A percentile compares a stretch with the other conserved stretches of the same genome.
phyloP scores from a whole-genome alignment of 192 early-diverging fungal species.

The Coemansia sp. region DNA sequence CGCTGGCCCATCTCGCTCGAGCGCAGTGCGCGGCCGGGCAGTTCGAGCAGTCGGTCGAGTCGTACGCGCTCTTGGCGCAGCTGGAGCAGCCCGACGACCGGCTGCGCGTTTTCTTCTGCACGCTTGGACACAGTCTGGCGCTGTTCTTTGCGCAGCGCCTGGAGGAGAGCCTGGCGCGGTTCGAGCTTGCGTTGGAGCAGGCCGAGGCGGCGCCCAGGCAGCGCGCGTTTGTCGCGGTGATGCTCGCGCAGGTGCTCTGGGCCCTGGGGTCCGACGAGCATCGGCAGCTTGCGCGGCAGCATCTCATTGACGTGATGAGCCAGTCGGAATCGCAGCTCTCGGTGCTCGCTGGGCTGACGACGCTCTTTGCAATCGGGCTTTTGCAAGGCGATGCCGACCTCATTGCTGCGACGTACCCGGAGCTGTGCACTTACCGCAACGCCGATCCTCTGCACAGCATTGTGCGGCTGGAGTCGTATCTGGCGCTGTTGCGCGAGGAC shows the following conservation, averaged over 20 bases:
- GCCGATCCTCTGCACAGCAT: conserved; percentile 9
- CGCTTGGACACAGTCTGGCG: conserved; percentile 68
- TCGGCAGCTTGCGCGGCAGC: conserved; percentile 69
- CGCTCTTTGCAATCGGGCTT: conserved; percentile 51
- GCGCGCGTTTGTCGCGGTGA: conserved; percentile 64
- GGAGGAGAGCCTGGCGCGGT: conserved; percentile 65
- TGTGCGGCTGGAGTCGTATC: conserved; percentile 20
- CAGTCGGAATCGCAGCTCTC: conserved; percentile 3
- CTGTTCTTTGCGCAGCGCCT: conserved; percentile 70
- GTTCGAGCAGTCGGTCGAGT: conserved; percentile 58
- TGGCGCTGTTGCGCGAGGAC: conserved; percentile 36
- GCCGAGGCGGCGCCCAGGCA: conserved; percentile 46
- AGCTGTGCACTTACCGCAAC: conserved; percentile 16
- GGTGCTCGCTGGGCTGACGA: conserved; percentile 20
- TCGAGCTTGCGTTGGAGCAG: conserved; percentile 67
- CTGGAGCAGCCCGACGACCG: conserved; percentile 27
- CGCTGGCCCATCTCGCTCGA: conserved; percentile 67
- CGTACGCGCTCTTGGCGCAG: conserved; percentile 35
- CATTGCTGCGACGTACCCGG: conserved; percentile 23
- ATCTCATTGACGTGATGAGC: conserved; percentile 59
- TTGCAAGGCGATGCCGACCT: conserved; percentile 39
- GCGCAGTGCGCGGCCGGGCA: conserved; percentile 61
- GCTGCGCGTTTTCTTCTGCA: conserved; percentile 15
- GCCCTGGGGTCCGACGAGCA: conserved; percentile 80
- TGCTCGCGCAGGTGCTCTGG: conserved; percentile 87